Base-by-base conservation (phyloP, 2,329 filamentous ascomycete species). In the Pseudogymnoascus sp. region DNA sequence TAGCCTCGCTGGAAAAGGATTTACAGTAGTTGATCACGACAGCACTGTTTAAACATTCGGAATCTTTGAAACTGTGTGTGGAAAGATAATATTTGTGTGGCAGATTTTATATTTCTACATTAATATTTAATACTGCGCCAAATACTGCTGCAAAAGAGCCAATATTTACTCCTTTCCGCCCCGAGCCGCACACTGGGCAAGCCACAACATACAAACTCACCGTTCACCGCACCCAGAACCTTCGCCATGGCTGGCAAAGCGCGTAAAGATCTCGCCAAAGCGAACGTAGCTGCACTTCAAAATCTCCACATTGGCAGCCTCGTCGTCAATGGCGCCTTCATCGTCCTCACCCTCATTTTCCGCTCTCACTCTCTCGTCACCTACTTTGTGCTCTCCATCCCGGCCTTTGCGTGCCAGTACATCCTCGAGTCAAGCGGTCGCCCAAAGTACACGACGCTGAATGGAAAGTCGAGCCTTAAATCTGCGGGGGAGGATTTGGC, bases 401-500 rank as follows among this genome's bases (percentile, higher is more conserved):
- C 94, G 0, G 86, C 88, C 60, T 81, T 96, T 60, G 71, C 88
- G 68, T 91, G 94, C 76, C 86, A 97, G 74, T 89, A 90, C 72
- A 87, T 91, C 70, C 87, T 99, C 65, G 94, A 99, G 75, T 83
- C 83, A 55, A 85, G 92, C 6, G 91, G 90, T 10, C 89, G 93
- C 8, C 94, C 94, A 25, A 86, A 80, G 64, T 90, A 87, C 72
- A 84, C 86, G 67, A 73, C 85, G 21, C 77, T 78, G 27, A 86
- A 84, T 58, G 70, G 66, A 38, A 62, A 62, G 13, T 70, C 69
- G 42, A 64, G 68, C 2, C 80, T 97, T 65, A 86, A 84, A 73
- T 85, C 82, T 33, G 80, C 90, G 0, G 93, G 94, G 44, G 92
- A 97, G 73, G 94, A 99, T 74, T 84, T 99, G 60, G 86, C 89